Evolutionary conservation across 768 basidiomycete genomes (phyloP).

Genomic region (Naganishia antarctica): DNA sequence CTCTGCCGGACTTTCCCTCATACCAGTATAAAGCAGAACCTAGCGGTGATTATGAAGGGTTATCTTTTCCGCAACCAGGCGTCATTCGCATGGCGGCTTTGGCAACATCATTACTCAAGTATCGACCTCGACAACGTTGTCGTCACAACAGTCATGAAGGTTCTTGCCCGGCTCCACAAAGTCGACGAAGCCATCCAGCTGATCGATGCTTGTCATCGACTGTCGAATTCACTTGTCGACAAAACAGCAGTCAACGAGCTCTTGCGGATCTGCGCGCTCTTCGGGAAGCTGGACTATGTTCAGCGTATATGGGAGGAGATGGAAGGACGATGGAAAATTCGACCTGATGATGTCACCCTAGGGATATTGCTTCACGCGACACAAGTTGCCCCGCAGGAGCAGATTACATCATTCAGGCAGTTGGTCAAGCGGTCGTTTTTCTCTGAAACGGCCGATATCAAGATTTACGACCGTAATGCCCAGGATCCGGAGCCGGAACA

Average conservation of each 20-base stretch:
- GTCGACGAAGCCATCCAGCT: conserved; percentile 17
- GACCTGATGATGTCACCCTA: conserved; percentile 1
- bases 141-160: conserved; percentile 4
- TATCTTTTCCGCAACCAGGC: neutral
- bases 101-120: conserved; percentile 1
- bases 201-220: conserved; percentile 2
- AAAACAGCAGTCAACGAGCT: conserved; percentile 7
- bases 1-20: neutral
- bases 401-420: conserved; percentile 1
- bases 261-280: conserved; percentile 1
- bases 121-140: neutral
- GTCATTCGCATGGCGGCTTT: neutral
- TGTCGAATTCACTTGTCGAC: neutral
- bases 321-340: conserved; percentile 4
- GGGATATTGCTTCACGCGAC: neutral
- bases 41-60: conserved; percentile 9
- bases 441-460: conserved; percentile 10
- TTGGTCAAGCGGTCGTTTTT: conserved; percentile 19
- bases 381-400: neutral
- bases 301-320: conserved; percentile 19
- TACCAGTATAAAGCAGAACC: neutral
- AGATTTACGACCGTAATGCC: neutral
- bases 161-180: conserved; percentile 1
- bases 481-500: conserved; percentile 13
- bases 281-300: conserved; percentile 4